A percentile compares a stretch with the other conserved stretches of the same genome.
Evolutionary conservation across 2,329 filamentous ascomycete genomes (phyloP).

Genomic region (Didymella arachidicola): DNA sequence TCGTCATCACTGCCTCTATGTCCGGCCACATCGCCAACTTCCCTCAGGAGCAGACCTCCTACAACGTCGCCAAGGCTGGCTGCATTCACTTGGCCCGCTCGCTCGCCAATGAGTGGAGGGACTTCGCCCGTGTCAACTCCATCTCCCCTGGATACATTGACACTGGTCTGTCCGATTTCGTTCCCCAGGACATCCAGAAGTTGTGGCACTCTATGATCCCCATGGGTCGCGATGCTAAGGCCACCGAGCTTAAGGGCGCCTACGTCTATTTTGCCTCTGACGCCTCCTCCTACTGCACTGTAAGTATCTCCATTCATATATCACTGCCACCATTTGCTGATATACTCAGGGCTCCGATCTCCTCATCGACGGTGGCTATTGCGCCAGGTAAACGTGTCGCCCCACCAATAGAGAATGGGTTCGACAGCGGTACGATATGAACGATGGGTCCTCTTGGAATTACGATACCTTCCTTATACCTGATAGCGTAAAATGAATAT

Average conservation of each 20-base stretch:
- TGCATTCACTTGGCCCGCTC: conserved; percentile 70
- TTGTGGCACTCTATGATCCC: conserved; percentile 82
- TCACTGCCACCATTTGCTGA: conserved; percentile 42
- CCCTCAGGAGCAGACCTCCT: conserved; percentile 68
- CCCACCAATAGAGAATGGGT: conserved; percentile 22
- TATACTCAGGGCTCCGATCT: conserved; percentile 65
- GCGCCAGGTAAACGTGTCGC: conserved; percentile 47
- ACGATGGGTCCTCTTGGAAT: conserved; percentile 25
- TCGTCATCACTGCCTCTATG: conserved; percentile 76
- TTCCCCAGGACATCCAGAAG: conserved; percentile 71
- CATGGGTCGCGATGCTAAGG: conserved; percentile 78
- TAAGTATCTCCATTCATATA: conserved; percentile 28
- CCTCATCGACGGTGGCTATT: conserved; percentile 78
- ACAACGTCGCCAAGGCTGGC: conserved; percentile 66
- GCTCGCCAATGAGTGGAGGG: conserved; percentile 73
- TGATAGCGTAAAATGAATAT: conserved; percentile 33
- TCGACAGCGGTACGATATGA: conserved; percentile 19
- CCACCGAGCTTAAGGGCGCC: conserved; percentile 80
- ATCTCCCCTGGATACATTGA: conserved; percentile 75
- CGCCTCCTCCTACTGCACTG: conserved; percentile 83
- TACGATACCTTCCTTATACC: conserved; percentile 27
- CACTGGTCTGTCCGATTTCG: conserved; percentile 71
- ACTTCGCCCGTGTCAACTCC: conserved; percentile 73
- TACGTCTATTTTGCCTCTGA: conserved; percentile 84
- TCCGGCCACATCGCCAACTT: conserved; percentile 86